These are phyloP conservation scores for Russula abietina DNA, from an alignment of 768 basidiomycete genomes.

Conservation along the genomic window DNA sequence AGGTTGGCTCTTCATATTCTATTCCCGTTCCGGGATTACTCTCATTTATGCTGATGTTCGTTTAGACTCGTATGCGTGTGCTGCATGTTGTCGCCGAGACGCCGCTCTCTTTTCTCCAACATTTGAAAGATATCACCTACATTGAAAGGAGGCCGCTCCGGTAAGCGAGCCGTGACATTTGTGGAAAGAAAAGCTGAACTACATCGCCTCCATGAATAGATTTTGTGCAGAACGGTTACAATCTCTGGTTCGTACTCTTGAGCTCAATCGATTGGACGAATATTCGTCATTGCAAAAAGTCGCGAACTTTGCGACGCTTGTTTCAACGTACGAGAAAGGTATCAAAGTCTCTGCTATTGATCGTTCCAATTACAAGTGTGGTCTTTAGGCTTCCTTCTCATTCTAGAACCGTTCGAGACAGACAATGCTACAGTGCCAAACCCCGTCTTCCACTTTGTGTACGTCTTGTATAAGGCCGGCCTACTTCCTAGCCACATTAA, in stretches of 20 bases:
- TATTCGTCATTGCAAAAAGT: conserved; percentile 90
- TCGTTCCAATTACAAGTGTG: conserved; percentile 1
- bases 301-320: conserved; percentile 91
- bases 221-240: conserved; percentile 96
- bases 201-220: conserved; percentile 37
- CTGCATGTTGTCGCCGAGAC: conserved; percentile 98
- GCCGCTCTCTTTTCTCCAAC: conserved; percentile 92
- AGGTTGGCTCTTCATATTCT: conserved; percentile 45
- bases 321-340: conserved; percentile 98
- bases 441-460: conserved; percentile 98
- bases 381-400: conserved; percentile 80
- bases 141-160: conserved; percentile 90
- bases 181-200: not conserved
- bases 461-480: conserved; percentile 27
- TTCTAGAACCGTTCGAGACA: conserved; percentile 97
- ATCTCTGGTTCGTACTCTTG: conserved; percentile 87
- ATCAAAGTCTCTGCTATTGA: not conserved
- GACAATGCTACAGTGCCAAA: conserved; percentile 98
- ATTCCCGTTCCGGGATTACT: not conserved
- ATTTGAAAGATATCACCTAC: conserved; percentile 97
- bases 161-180: conserved; percentile 41
- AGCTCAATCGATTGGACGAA: conserved; percentile 86
- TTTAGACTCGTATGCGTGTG: conserved; percentile 96
- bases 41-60: not conserved
- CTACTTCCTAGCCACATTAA: conserved; percentile 12